Evolutionary conservation across 2,329 filamentous ascomycete genomes (phyloP), one percentile per base, ranked within the genome.

Genomic region (Phaeosphaeriaceae sp.): DNA sequence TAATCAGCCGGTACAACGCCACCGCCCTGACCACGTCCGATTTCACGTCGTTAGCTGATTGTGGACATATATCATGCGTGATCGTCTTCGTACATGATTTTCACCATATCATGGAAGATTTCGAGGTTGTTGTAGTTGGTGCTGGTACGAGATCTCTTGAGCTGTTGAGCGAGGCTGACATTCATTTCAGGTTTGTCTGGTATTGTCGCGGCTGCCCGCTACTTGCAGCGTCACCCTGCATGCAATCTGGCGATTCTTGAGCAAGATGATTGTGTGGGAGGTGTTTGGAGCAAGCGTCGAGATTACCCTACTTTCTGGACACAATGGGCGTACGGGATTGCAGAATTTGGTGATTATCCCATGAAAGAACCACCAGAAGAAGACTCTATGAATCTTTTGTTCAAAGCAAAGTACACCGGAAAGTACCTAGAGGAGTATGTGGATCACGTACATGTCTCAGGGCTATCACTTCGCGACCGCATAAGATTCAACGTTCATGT

Each of bases 381-480:
- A 16, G 57, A 63, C 34, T 56, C 46, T 30, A 36, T 36, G 12
- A 6, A 49, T 12, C 54, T 56, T 18, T 41, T 56, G 1, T 63
- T 47, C 34, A 39, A 29, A 5, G 52, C 54, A 7, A 56, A 52
- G 39, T 59, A 56, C 18, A 59, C 53, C 13, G 56, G 47, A 4
- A 26, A 57, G 18, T 63, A 63, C 20, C 42, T 63, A 2, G 42
- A 63, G 21, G 30, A 58, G 1, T 63, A 60, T 46, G 50, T 46
- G 23, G 43, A 50, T 17, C 21, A 9, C 13, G 15, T 38, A 4
- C n/a, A 30, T 7, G 21, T 35, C 29, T 21, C 26, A 17, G 50
- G 54, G 1, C 13, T 5, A 1, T 39, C 50, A n/a, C 18, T 60
- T 4, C 46, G 47, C 3, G 48, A 55, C 9, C 17, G 54, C 18